A percentile compares a stretch with the other conserved stretches of the same genome.
These are phyloP conservation scores for Pyrenochaeta sp. DNA, from an alignment of 2,329 filamentous ascomycete genomes.

Conservation along the genomic window DNA sequence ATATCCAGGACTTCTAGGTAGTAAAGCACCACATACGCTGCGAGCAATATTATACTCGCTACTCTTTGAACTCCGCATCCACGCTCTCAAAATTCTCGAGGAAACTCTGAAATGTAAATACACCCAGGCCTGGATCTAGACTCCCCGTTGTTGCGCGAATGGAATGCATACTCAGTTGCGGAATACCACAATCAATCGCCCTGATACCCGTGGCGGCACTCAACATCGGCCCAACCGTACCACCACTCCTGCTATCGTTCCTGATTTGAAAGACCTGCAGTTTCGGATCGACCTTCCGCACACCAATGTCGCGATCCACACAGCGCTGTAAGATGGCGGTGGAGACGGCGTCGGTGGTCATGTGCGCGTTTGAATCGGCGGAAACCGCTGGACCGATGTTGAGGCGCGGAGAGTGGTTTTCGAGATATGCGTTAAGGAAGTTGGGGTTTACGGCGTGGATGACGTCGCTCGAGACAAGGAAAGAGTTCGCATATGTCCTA, in stretches of 20 bases:
- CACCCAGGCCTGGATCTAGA: conserved; percentile 85
- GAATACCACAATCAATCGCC: conserved; percentile 86
- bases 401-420: conserved; percentile 84
- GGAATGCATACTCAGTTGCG: conserved; percentile 93
- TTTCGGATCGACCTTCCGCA: conserved; percentile 56
- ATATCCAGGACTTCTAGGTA: too few species aligned
- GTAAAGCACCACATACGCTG: conserved; percentile 22
- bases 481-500: conserved; percentile 89
- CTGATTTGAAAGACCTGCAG: conserved; percentile 94
- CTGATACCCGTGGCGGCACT: conserved; percentile 81
- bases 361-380: conserved; percentile 89
- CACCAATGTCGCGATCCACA: conserved; percentile 68
- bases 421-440: conserved; percentile 83
- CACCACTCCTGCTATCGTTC: conserved; percentile 88
- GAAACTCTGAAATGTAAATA: conserved; percentile 89
- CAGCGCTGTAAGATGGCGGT: conserved; percentile 81
- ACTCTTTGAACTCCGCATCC: conserved; percentile 75
- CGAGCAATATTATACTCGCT: conserved; percentile 15
- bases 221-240: conserved; percentile 94
- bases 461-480: conserved; percentile 91
- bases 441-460: conserved; percentile 95
- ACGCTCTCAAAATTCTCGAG: conserved; percentile 86
- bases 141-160: conserved; percentile 88
- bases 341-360: conserved; percentile 91
- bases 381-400: conserved; percentile 86